phyloP scores from a whole-genome alignment of 2,329 filamentous ascomycete species.

The Colletotrichum sp. region DNA sequence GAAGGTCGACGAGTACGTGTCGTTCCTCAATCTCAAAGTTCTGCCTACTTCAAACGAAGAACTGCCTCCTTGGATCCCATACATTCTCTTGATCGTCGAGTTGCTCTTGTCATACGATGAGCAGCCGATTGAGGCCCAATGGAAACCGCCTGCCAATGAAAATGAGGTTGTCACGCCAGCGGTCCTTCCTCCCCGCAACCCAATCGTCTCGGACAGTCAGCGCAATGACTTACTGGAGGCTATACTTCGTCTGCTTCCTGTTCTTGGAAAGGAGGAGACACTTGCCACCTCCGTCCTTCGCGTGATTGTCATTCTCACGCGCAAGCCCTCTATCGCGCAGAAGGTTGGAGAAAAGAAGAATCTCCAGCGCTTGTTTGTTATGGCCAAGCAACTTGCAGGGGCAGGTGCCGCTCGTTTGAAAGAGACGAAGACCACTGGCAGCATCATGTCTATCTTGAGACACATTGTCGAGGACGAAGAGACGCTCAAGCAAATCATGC shows the following conservation, averaged over 20 bases:
- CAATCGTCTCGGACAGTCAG: constrained; percentile 66
- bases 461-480: constrained; percentile 96
- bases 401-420: constrained; percentile 76
- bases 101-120: constrained; percentile 89
- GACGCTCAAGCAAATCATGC: constrained; percentile 89
- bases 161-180: constrained; percentile 56
- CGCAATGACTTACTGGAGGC: constrained; percentile 75
- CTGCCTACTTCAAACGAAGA: constrained; percentile 57
- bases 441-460: constrained; percentile 85
- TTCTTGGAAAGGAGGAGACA: constrained; percentile 85
- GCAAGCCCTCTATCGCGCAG: constrained; percentile 76
- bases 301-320: constrained; percentile 86
- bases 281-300: constrained; percentile 84
- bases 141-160: constrained; percentile 63
- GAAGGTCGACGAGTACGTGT: constrained; percentile 76
- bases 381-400: constrained; percentile 90
- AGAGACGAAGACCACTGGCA: constrained; percentile 55
- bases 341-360: constrained; percentile 86
- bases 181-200: constrained; percentile 48
- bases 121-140: constrained; percentile 76
- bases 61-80: constrained; percentile 90
- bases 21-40: constrained; percentile 73
- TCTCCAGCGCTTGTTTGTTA: constrained; percentile 87
- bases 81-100: constrained; percentile 89
- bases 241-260: constrained; percentile 83